A percentile compares a stretch with the other conserved stretches of the same genome.
Conservation (phyloP, 2,329 filamentous ascomycete species). For the Raffaelea ambrosiae region DNA sequence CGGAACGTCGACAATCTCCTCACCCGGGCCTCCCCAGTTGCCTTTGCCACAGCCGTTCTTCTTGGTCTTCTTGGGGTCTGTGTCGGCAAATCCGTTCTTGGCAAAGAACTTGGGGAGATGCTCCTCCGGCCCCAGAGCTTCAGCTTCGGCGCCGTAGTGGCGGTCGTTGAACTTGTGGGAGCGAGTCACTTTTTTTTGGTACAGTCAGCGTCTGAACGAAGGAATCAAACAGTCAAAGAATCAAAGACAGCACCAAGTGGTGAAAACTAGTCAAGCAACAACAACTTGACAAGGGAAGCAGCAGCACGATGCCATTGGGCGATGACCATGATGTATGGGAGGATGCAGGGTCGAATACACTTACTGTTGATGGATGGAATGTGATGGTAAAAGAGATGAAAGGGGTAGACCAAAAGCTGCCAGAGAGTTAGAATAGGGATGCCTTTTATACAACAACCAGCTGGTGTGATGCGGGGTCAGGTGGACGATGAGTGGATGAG, state of each 20-base stretch:
- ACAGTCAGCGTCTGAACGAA: background rate
- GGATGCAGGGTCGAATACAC: background rate
- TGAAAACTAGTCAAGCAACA: no score
- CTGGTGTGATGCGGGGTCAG: background rate
- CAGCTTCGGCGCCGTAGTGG: constrained; percentile 72
- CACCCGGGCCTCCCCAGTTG: constrained; percentile 83
- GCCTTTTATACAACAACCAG: background rate
- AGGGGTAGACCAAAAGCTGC: background rate
- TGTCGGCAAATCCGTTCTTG: constrained; percentile 72
- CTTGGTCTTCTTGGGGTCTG: constrained; percentile 89
- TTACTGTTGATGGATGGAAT: background rate
- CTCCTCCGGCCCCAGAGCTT: constrained; percentile 56
- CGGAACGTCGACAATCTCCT: constrained; percentile 76
- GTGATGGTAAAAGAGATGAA: background rate
- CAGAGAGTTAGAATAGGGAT: background rate
- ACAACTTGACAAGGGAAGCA: background rate
- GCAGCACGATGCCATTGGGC: background rate
- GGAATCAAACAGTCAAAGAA: no score
- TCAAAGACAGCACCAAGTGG: no score
- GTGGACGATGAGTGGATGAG: background rate
- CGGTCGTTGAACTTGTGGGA: constrained; percentile 94
- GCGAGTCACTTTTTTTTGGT: constrained; percentile 75
- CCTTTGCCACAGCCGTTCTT: constrained; percentile 90
- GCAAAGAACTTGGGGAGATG: constrained; percentile 86
- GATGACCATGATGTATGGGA: background rate